Conservation (phyloP, 768 basidiomycete genomes). For the Rhizopogon sp. region DNA sequence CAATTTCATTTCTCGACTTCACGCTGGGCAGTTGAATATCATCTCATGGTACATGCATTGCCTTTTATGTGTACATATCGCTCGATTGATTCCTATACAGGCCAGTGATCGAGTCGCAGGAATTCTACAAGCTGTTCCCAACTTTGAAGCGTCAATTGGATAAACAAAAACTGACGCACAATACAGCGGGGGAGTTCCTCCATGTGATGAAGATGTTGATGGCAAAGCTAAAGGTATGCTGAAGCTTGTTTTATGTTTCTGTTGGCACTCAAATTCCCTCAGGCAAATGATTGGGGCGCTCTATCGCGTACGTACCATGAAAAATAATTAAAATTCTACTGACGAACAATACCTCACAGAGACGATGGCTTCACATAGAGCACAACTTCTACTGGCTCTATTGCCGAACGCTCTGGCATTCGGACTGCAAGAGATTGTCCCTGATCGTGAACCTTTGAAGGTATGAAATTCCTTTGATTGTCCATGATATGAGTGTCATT, state of each 20-base stretch:
- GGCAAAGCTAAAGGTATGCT: constrained; percentile 58
- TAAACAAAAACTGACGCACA: constrained; percentile 42
- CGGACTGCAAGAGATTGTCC: constrained; percentile 41
- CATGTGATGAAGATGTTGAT: constrained; percentile 55
- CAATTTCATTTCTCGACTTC: constrained; percentile 58
- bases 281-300: constrained; percentile 63
- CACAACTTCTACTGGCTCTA: constrained; percentile 32
- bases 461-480: constrained; percentile 22
- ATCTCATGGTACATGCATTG: constrained; percentile 42
- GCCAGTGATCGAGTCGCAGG: constrained; percentile 57
- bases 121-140: constrained; percentile 51
- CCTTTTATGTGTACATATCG: not conserved
- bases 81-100: not conserved
- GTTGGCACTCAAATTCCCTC: not conserved
- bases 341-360: constrained; percentile 22
- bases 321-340: not conserved
- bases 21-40: constrained; percentile 48
- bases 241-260: not conserved
- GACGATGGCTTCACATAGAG: constrained; percentile 27
- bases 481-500: too few species aligned
- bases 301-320: constrained; percentile 41
- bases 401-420: constrained; percentile 43
- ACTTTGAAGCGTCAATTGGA: constrained; percentile 42
- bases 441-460: constrained; percentile 46
- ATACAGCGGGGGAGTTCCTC: constrained; percentile 47